Percentiles rank a stretch among this genome's conserved stretches.
Evolutionary conservation across 75 land plant genomes (phyloP).

Genomic region (Azolla pinnata): DNA sequence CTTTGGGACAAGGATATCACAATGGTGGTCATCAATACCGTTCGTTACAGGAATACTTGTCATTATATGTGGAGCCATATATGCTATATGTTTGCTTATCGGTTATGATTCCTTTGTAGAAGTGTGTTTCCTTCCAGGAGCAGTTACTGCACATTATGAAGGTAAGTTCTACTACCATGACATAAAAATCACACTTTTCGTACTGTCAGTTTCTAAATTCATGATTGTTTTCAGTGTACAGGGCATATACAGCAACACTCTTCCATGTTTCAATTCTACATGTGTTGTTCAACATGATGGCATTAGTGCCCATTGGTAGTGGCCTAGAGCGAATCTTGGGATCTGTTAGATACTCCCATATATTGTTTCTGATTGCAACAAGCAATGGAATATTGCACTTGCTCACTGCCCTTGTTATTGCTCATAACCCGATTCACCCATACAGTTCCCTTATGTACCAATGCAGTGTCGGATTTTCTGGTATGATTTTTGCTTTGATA

Average conservation of each 20-base stretch:
- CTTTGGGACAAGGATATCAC: constrained; percentile 51
- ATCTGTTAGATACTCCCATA: constrained; percentile 64
- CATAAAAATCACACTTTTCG: neutral
- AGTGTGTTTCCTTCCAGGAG: constrained; percentile 71
- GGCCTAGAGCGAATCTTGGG: constrained; percentile 93
- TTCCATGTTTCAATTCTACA: constrained; percentile 89
- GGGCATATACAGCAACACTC: constrained; percentile 62
- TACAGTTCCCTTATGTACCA: constrained; percentile 45
- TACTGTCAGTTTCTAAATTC: neutral
- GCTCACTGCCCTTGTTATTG: constrained; percentile 55
- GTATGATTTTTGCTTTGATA: constrained; percentile 89
- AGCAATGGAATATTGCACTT: constrained; percentile 75
- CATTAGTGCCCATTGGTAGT: constrained; percentile 80
- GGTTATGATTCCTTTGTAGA: constrained; percentile 78
- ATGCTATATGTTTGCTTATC: constrained; percentile 54
- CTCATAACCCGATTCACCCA: constrained; percentile 53
- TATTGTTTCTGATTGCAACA: constrained; percentile 59
- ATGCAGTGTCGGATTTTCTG: constrained; percentile 93
- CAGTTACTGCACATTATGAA: constrained; percentile 47
- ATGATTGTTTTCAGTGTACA: constrained; percentile 56
- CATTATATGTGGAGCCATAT: constrained; percentile 49
- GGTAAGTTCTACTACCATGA: constrained; percentile 27
- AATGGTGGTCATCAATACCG: constrained; percentile 82
- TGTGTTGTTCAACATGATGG: constrained; percentile 91
- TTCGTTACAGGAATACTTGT: constrained; percentile 60